Percentiles rank a stretch among this genome's conserved stretches.
Evolutionary conservation across 768 basidiomycete species (phyloP).

Genomic region (Collybia sp.): DNA sequence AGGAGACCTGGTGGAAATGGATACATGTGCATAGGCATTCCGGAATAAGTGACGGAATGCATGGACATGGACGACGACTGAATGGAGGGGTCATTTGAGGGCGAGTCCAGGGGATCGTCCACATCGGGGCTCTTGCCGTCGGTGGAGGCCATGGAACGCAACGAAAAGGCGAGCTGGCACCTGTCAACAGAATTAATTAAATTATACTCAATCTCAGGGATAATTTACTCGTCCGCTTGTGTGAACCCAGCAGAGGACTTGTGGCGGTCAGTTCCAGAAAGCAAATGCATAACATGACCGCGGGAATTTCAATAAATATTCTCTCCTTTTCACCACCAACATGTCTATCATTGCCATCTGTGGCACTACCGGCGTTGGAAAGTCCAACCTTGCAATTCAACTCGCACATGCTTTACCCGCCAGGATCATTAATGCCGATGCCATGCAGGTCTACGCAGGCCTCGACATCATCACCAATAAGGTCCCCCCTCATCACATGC

Average conservation of each 20-base stretch:
- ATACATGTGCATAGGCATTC: slow-evolving; percentile 67
- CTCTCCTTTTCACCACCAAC: too few relatives aligned
- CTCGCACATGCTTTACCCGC: slow-evolving; percentile 63
- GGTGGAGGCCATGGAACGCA: slow-evolving; percentile 25
- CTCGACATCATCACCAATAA: slow-evolving; percentile 96
- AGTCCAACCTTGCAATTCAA: slow-evolving; percentile 88
- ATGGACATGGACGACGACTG: slow-evolving; percentile 28
- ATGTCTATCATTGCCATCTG: slow-evolving; percentile 66
- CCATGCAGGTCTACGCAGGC: slow-evolving; percentile 95
- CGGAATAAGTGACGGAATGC: slow-evolving; percentile 46
- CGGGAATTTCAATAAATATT: too few relatives aligned
- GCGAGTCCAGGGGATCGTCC: slow-evolving; percentile 29
- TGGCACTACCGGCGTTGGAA: slow-evolving; percentile 95
- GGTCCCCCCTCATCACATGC: slow-evolving; percentile 67
- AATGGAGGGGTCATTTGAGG: slow-evolving; percentile 26
- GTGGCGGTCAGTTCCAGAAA: background rate
- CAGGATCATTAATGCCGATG: slow-evolving; percentile 90
- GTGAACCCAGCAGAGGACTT: too few relatives aligned
- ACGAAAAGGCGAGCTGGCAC: slow-evolving; percentile 7
- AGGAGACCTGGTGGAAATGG: slow-evolving; percentile 49
- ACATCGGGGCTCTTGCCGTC: slow-evolving; percentile 26
- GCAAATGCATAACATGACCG: too few relatives aligned
- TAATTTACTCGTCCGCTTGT: too few relatives aligned
- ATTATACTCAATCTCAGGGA: too few relatives aligned
- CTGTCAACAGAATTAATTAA: background rate